These are phyloP conservation scores for Phialophora expanda DNA, from an alignment of 2,329 filamentous ascomycete species.

Conservation along the genomic window DNA sequence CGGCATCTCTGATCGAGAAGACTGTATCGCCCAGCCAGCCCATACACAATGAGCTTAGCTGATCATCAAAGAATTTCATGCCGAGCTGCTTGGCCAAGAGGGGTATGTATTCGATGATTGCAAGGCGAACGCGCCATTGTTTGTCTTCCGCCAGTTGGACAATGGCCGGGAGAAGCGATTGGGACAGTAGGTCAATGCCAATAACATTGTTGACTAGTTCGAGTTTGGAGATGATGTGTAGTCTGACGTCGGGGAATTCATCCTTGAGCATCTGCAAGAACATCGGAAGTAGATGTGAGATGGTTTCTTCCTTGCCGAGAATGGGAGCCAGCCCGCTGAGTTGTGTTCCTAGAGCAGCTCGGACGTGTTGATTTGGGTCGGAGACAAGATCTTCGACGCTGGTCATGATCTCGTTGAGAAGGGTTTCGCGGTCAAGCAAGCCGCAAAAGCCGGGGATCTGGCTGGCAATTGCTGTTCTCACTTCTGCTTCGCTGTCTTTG, in stretches of 20 bases:
- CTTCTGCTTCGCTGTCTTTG: slow-evolving; percentile 97
- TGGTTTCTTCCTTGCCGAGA: slow-evolving; percentile 98
- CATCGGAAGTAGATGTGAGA: slow-evolving; percentile 95
- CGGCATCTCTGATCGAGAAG: slow-evolving; percentile 97
- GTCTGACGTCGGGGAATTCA: slow-evolving; percentile 94
- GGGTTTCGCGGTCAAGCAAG: slow-evolving; percentile 81
- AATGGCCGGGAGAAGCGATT: slow-evolving; percentile 94
- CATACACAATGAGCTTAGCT: slow-evolving; percentile 95
- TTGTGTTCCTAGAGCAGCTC: slow-evolving; percentile 91
- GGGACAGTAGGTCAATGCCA: slow-evolving; percentile 93
- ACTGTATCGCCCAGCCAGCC: slow-evolving; percentile 98
- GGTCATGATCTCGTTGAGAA: slow-evolving; percentile 95
- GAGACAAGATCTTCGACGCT: slow-evolving; percentile 95
- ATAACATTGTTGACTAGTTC: slow-evolving; percentile 99
- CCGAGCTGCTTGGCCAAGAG: slow-evolving; percentile 93
- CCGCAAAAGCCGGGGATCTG: slow-evolving; percentile 97
- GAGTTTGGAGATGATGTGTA: slow-evolving; percentile 99
- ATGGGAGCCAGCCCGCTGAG: slow-evolving; percentile 97
- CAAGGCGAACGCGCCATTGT: slow-evolving; percentile 89
- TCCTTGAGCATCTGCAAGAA: slow-evolving; percentile 99
- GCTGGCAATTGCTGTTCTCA: slow-evolving; percentile 93
- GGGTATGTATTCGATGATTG: slow-evolving; percentile 99
- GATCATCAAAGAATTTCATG: slow-evolving; percentile 97
- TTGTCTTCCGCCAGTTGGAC: slow-evolving; percentile 98
- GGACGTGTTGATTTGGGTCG: slow-evolving; percentile 94